phyloP scores from a whole-genome alignment of 2,329 filamentous ascomycete genomes.

The Colletotrichum plurivorum region DNA sequence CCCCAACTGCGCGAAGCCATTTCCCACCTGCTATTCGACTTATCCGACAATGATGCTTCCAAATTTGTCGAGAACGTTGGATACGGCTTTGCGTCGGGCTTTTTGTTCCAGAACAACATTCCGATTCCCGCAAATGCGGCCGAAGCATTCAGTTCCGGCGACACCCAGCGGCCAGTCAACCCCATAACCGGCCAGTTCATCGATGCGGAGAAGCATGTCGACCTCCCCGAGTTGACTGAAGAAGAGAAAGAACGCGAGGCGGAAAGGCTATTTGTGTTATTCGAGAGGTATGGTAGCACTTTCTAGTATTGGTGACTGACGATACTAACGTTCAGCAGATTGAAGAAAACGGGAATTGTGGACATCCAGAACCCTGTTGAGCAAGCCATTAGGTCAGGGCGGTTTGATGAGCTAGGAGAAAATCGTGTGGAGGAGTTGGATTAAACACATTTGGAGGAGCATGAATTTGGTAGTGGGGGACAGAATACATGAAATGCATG shows the following conservation, averaged over 20 bases:
- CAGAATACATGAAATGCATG: not conserved
- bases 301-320: not conserved
- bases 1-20: slow-evolving; percentile 82
- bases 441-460: slow-evolving; percentile 12
- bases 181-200: slow-evolving; percentile 89
- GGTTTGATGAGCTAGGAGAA: slow-evolving; percentile 77
- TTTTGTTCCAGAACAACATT: slow-evolving; percentile 87
- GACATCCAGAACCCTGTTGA: slow-evolving; percentile 85
- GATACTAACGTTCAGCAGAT: slow-evolving; percentile 50
- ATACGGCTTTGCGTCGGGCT: slow-evolving; percentile 94
- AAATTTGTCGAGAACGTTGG: slow-evolving; percentile 93
- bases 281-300: slow-evolving; percentile 76
- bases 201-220: slow-evolving; percentile 73
- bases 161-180: slow-evolving; percentile 70
- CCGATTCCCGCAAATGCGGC: slow-evolving; percentile 78
- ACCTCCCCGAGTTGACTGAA: slow-evolving; percentile 82
- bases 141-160: slow-evolving; percentile 60
- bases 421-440: slow-evolving; percentile 63
- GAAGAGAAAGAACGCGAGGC: slow-evolving; percentile 95
- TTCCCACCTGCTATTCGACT: slow-evolving; percentile 85
- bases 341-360: slow-evolving; percentile 82
- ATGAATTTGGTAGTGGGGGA: not conserved
- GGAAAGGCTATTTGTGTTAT: slow-evolving; percentile 89
- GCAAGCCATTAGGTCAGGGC: slow-evolving; percentile 76
- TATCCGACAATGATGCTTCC: slow-evolving; percentile 84